Conservation (phyloP, 2,329 filamentous ascomycete species). For the Fusarium brachygibbosum region DNA sequence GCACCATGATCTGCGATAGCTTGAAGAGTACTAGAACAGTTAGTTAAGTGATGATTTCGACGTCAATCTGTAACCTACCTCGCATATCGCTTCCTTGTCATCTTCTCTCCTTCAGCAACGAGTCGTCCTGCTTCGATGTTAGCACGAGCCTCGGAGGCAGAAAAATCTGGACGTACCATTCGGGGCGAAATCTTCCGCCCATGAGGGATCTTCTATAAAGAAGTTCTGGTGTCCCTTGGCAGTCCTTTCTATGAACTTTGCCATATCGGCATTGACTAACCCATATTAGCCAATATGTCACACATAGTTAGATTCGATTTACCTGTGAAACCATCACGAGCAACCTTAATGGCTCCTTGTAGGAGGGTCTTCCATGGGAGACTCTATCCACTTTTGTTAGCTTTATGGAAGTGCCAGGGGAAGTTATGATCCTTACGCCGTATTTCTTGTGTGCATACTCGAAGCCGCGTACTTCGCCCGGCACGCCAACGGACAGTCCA, state of each 20-base stretch:
- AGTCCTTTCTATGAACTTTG: conserved; percentile 76
- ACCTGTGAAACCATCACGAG: conserved; percentile 77
- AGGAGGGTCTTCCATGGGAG: conserved; percentile 80
- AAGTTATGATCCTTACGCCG: conserved; percentile 61
- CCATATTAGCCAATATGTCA: conserved; percentile 36
- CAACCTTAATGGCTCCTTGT: conserved; percentile 79
- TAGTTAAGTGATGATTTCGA: neutral
- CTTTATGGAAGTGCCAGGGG: neutral
- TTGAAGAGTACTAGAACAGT: conserved; percentile 71
- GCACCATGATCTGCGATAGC: conserved; percentile 79
- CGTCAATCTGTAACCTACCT: conserved; percentile 50
- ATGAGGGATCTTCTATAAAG: conserved; percentile 79
- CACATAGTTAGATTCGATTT: conserved; percentile 10
- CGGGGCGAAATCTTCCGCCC: conserved; percentile 90
- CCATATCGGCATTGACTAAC: conserved; percentile 77
- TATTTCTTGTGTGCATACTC: conserved; percentile 82
- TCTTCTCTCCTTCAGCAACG: conserved; percentile 78
- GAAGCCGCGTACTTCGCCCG: conserved; percentile 82
- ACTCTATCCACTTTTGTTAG: conserved; percentile 49
- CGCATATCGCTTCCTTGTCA: conserved; percentile 85
- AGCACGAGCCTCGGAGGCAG: neutral
- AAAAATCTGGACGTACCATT: conserved; percentile 63
- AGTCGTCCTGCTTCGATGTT: conserved; percentile 64
- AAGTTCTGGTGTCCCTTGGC: conserved; percentile 66
- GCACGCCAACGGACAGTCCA: conserved; percentile 79